Evolutionary conservation across 805 yeast genomes (phyloP).

Genomic region (Ogataea populi-albae): DNA sequence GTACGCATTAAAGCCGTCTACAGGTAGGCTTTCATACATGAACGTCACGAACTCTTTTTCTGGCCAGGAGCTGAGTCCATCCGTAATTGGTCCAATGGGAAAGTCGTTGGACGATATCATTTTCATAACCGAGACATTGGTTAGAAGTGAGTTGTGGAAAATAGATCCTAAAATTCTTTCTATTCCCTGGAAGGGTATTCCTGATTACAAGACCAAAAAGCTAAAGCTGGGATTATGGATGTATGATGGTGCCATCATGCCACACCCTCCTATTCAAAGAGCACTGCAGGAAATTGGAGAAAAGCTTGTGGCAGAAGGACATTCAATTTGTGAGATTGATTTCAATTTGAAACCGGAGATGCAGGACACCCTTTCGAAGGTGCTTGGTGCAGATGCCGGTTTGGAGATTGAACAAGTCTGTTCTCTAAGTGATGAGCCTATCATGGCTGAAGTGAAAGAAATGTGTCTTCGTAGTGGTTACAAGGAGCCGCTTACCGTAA

Average conservation of each 20-base stretch:
- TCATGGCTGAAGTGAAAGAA: conserved; percentile 7
- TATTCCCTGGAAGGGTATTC: conserved; percentile 42
- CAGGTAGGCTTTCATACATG: conserved; percentile 31
- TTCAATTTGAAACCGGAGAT: conserved; percentile 37
- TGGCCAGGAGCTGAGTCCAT: conserved; percentile 52
- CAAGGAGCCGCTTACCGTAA: conserved; percentile 12
- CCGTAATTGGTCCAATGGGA: conserved; percentile 58
- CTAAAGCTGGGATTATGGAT: conserved; percentile 43
- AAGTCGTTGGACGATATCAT: conserved; percentile 48
- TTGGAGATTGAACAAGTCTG: conserved; percentile 19
- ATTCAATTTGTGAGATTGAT: conserved; percentile 48
- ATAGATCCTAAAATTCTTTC: conserved; percentile 45
- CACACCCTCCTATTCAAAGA: conserved; percentile 52
- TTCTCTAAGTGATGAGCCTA: conserved; percentile 26
- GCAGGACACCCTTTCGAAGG: conserved; percentile 22
- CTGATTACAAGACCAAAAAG: conserved; percentile 16
- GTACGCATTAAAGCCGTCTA: conserved; percentile 54
- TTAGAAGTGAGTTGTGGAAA: conserved; percentile 43
- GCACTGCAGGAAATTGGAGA: conserved; percentile 31
- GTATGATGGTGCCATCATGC: conserved; percentile 41
- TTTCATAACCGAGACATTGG: conserved; percentile 40
- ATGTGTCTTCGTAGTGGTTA: conserved; percentile 8
- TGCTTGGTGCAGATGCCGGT: conserved; percentile 47
- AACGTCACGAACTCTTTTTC: conserved; percentile 39
- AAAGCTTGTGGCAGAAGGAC: conserved; percentile 37